Evolutionary conservation across 495 filamentous ascomycete genomes (phyloP).

Genomic region (Trichoderma asperelloides): DNA sequence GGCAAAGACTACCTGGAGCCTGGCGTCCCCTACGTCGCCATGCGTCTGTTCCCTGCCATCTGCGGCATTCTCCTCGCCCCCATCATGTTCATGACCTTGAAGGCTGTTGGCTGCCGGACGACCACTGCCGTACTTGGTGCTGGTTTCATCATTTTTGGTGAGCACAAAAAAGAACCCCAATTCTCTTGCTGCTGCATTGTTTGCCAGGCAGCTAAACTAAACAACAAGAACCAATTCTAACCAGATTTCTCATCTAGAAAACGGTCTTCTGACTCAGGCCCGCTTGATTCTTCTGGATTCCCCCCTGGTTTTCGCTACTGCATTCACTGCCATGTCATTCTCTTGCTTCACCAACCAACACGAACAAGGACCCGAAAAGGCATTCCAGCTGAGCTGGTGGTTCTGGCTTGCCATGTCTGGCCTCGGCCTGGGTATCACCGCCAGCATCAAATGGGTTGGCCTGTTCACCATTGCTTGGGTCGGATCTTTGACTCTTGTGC

Average conservation of each 20-base stretch:
- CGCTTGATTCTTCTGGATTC: constrained; percentile 94
- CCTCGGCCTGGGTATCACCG: constrained; percentile 77
- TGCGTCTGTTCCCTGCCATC: constrained; percentile 87
- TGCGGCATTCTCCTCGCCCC: constrained; percentile 80
- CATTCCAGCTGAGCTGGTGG: constrained; percentile 89
- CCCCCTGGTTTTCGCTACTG: constrained; percentile 86
- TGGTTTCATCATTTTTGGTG: constrained; percentile 83
- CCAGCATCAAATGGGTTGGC: constrained; percentile 98
- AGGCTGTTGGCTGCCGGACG: constrained; percentile 82
- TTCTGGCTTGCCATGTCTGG: constrained; percentile 91
- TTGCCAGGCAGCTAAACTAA: constrained; percentile 12
- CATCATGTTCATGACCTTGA: constrained; percentile 88
- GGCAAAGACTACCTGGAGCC: constrained; percentile 97
- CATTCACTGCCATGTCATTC: constrained; percentile 84
- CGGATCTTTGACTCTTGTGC: constrained; percentile 78
- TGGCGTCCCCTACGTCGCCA: constrained; percentile 91
- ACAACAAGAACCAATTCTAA: constrained; percentile 9
- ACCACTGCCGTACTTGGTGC: constrained; percentile 74
- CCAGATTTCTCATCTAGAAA: constrained; percentile 49
- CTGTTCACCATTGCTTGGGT: constrained; percentile 99
- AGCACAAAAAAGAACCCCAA: constrained; percentile 13
- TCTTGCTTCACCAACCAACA: constrained; percentile 94
- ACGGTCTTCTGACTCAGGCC: constrained; percentile 88
- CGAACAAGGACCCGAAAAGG: constrained; percentile 77
- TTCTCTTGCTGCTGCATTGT: neutral